These are phyloP conservation scores for Anthoceros angustus DNA, from an alignment of 225 moss, liverwort and hornwort genomes.

Conservation along the genomic window DNA sequence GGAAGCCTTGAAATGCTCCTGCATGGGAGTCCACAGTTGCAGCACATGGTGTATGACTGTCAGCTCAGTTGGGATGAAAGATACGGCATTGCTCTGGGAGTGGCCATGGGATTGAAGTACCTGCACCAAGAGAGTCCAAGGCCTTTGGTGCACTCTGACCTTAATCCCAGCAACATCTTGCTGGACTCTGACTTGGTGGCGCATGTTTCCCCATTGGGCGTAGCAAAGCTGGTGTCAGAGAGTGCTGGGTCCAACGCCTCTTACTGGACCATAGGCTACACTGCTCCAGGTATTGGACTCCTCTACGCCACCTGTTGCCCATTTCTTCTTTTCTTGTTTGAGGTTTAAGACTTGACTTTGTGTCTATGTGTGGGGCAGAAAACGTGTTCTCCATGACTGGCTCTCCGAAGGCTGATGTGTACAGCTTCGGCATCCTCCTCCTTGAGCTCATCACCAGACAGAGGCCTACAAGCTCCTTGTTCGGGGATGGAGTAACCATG, in stretches of 20 bases:
- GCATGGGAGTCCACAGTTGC: not conserved
- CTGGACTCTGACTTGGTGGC: constrained; percentile 6
- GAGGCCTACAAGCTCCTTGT: constrained; percentile 5
- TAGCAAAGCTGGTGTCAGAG: constrained; percentile 7
- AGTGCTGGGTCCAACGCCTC: not conserved
- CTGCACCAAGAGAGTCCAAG: constrained; percentile 12
- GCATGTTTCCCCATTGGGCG: constrained; percentile 14
- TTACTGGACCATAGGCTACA: constrained; percentile 8
- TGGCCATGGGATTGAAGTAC: constrained; percentile 16
- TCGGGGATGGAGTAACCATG: constrained; percentile 9
- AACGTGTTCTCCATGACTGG: constrained; percentile 6
- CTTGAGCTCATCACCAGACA: constrained; percentile 15
- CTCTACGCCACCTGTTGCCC: not conserved
- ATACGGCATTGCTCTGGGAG: constrained; percentile 10
- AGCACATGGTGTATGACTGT: not conserved
- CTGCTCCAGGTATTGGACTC: constrained; percentile 5
- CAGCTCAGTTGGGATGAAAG: constrained; percentile 9
- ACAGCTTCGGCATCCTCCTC: constrained; percentile 16
- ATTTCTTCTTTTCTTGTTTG: not conserved
- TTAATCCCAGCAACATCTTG: constrained; percentile 18
- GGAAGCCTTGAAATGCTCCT: constrained; percentile 15
- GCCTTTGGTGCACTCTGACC: constrained; percentile 9
- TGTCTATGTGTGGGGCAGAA: not conserved
- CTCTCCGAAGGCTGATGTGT: constrained; percentile 16
- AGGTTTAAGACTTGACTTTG: not conserved